Conservation (phyloP, 441 rosid genomes). For the Euphorbia celastroides region DNA sequence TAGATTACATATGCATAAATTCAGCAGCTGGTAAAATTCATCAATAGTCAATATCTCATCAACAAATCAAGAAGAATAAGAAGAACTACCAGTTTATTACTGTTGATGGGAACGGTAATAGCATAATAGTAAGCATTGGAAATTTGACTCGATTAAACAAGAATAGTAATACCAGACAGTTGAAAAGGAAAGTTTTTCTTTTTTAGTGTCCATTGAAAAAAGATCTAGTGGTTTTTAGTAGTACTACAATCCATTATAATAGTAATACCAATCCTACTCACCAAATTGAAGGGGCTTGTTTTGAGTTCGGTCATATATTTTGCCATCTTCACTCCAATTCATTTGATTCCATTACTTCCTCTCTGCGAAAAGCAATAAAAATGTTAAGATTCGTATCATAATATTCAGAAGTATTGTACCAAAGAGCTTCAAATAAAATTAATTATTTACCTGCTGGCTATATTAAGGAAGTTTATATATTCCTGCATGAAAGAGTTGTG, state of each 20-base stretch:
- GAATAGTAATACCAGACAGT: too few relatives aligned
- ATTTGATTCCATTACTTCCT: slow-evolving; percentile 78
- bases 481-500: slow-evolving; percentile 59
- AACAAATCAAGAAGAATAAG: too few relatives aligned
- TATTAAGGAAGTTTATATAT: slow-evolving; percentile 61
- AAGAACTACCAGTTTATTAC: too few relatives aligned
- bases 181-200: slow-evolving; percentile 21
- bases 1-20: too few relatives aligned
- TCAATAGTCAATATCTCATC: too few relatives aligned
- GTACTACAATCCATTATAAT: too few relatives aligned
- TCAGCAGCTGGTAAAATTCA: too few relatives aligned
- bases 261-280: slow-evolving; percentile 22
- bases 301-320: slow-evolving; percentile 65
- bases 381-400: slow-evolving; percentile 17
- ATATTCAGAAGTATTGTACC: not conserved
- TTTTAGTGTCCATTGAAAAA: not conserved
- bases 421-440: not conserved
- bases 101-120: too few relatives aligned
- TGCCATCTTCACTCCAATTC: slow-evolving; percentile 78
- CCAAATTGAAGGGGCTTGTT: slow-evolving; percentile 59
- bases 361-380: slow-evolving; percentile 41
- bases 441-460: slow-evolving; percentile 58
- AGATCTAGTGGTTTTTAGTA: too few relatives aligned
- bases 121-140: too few relatives aligned
- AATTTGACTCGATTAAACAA: too few relatives aligned